Conservation (phyloP, 2,329 filamentous ascomycete genomes). For the Metarhizium humberi region DNA sequence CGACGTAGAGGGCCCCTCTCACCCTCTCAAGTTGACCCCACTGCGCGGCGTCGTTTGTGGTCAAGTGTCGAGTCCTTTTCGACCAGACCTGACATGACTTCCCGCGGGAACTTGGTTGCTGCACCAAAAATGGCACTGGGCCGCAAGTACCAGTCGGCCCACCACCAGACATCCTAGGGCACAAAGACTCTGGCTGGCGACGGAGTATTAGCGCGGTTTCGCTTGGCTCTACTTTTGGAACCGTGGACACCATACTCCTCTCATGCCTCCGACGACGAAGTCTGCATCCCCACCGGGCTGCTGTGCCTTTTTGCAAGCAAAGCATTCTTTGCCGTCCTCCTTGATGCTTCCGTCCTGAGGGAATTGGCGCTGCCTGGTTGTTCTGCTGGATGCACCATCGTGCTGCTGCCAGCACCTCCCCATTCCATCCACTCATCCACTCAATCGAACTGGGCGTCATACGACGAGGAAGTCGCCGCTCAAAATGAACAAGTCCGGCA, state of each 20-base stretch:
- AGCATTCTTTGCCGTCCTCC: not conserved
- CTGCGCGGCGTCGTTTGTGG: too few species aligned
- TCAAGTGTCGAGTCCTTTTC: too few species aligned
- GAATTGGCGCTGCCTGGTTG: not conserved
- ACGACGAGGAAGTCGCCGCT: not conserved
- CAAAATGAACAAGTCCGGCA: constrained; percentile 36
- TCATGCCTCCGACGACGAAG: not conserved
- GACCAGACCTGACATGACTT: too few species aligned
- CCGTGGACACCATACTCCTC: not conserved
- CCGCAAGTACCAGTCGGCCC: not conserved
- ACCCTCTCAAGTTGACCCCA: not conserved
- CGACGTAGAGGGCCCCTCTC: not conserved
- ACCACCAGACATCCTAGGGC: not conserved
- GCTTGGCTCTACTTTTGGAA: not conserved
- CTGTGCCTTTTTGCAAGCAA: not conserved
- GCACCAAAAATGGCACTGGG: not conserved
- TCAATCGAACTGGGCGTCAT: not conserved
- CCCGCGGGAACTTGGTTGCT: not conserved
- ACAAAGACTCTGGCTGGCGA: not conserved
- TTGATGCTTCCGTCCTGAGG: not conserved
- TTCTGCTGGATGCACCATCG: not conserved
- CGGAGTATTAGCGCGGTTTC: not conserved
- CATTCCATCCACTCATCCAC: not conserved
- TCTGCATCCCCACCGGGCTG: not conserved
- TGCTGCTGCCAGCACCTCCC: not conserved